Evolutionary conservation across 805 yeast species (phyloP).

Genomic region (Saccharomycopsis vini): DNA sequence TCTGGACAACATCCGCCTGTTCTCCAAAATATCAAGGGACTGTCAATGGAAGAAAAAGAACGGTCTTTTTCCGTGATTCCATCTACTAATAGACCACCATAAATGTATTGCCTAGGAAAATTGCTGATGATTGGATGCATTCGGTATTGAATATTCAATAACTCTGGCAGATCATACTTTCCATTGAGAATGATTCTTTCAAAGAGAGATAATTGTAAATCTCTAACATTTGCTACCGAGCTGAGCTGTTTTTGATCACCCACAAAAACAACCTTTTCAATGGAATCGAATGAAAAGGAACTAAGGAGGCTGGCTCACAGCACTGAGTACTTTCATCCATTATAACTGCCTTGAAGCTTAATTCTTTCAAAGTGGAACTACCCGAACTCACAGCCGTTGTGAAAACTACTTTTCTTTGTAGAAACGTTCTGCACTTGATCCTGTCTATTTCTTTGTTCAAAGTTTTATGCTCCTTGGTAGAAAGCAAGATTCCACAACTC

Average conservation of each 20-base stretch:
- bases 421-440: too few species aligned
- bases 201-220: constrained; percentile 56
- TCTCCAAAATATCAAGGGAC: constrained; percentile 55
- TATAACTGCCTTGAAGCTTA: constrained; percentile 50
- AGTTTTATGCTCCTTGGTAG: too few species aligned
- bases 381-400: constrained; percentile 70
- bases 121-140: constrained; percentile 59
- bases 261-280: constrained; percentile 57
- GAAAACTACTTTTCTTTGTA: constrained; percentile 60
- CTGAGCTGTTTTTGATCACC: constrained; percentile 73
- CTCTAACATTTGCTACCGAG: constrained; percentile 60
- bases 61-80: constrained; percentile 53
- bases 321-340: constrained; percentile 78
- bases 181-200: constrained; percentile 59
- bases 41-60: constrained; percentile 35
- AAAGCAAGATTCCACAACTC: too few species aligned
- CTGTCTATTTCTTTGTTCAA: too few species aligned
- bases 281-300: constrained; percentile 61
- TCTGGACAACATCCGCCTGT: constrained; percentile 31
- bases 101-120: constrained; percentile 46
- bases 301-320: constrained; percentile 61
- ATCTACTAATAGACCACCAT: constrained; percentile 40
- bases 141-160: constrained; percentile 63
- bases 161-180: constrained; percentile 48
- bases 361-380: constrained; percentile 52